These are phyloP conservation scores for Crataegus laevigata DNA, from an alignment of 306 rosid genomes.

Conservation along the genomic window DNA sequence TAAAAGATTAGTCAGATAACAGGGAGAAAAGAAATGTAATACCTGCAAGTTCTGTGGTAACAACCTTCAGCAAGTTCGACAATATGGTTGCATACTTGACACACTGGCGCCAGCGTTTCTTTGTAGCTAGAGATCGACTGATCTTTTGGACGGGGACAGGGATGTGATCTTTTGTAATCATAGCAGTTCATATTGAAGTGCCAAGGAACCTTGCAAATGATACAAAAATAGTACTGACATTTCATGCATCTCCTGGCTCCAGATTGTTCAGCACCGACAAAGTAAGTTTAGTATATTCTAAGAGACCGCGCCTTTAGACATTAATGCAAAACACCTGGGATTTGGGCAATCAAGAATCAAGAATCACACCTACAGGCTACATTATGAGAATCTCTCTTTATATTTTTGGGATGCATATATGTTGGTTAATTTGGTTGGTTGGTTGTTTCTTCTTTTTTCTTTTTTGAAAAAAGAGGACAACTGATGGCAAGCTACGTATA, in stretches of 20 bases:
- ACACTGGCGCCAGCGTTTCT: constrained; percentile 64
- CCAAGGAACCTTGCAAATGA: constrained; percentile 72
- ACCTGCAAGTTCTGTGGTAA: constrained; percentile 93
- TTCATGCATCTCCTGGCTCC: constrained; percentile 55
- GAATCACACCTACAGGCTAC: no score
- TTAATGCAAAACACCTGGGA: constrained; percentile 61
- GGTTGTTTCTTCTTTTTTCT: no score
- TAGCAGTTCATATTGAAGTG: constrained; percentile 48
- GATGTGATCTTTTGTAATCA: constrained; percentile 34
- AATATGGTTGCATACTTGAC: constrained; percentile 65
- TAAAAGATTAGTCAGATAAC: not conserved
- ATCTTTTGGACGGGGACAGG: constrained; percentile 44
- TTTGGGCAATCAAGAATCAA: constrained; percentile 32
- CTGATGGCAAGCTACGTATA: no score
- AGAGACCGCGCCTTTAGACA: constrained; percentile 52
- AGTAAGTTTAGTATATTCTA: constrained; percentile 32
- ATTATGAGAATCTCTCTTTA: no score
- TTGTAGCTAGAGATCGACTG: constrained; percentile 46
- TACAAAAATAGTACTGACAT: constrained; percentile 62
- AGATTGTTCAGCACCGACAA: constrained; percentile 17
- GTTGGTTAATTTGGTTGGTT: no score
- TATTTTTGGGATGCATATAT: no score
- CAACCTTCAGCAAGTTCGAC: constrained; percentile 85
- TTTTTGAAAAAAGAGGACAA: no score
- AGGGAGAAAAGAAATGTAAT: constrained; percentile 1